Base-by-base conservation (phyloP, 2,329 filamentous ascomycete species). In the Kalmusia sp. region DNA sequence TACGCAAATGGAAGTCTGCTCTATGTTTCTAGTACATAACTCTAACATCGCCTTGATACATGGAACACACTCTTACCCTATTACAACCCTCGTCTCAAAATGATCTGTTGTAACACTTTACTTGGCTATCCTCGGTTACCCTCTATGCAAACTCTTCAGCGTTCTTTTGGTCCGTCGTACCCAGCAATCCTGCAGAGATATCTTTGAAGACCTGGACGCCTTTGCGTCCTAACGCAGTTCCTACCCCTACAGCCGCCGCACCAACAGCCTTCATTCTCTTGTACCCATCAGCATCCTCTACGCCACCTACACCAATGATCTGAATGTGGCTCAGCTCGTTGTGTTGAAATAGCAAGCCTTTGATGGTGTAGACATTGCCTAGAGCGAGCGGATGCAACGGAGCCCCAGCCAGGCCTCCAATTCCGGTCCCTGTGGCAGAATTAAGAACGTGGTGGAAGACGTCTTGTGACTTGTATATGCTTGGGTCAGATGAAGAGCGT, bases 301-400 rank as follows among this genome's bases (percentile, higher is more conserved):
- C 90, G 1, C 90, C 90, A 1, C 90, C 90, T 0, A 90, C 83
- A 0, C 90, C 90, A 50, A 93, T 85, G 25, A 93, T 78, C 14
- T 77, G 76, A 21, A 93, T 77, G n/a, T 81, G 76, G 8, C 71
- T 71, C 41, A 91, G 71, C 50, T 71, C 53, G 0, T 76, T 64
- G 12, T 79, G 64, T 28, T 74, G 71, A 59, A 87, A 83, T 14
- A 93, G 70, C 73, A 89, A 68, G 17, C 68, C 71, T 17, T 86
- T 75, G n/a, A 93, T 79, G 1, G 84, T 87, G n/a, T 78, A 79
- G 27, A 93, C 90, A 62, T 93, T 93, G 0, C 90, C 90, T 25
- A 93, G 72, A 0, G 89, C 87, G 0, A 93, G 75, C 0, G 89
- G 86, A 72, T 93, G 90, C 37, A 93, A 74, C 15, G 88, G 82